Conservation (phyloP, 2,329 filamentous ascomycete species). For the Aspergillus sp. region DNA sequence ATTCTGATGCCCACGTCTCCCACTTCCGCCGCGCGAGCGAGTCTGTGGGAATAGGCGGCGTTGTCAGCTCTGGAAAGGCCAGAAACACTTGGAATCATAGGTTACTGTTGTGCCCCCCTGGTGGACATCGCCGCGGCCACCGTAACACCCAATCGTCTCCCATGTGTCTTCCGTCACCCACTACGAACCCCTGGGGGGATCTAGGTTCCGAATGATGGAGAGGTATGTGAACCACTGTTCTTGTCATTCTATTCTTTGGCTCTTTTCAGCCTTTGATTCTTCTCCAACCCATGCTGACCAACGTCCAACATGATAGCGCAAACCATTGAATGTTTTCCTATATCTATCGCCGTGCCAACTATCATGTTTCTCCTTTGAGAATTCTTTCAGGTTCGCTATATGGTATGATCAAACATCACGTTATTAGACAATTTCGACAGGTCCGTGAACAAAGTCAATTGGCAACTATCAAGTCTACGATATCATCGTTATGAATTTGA, state of each 20-base stretch:
- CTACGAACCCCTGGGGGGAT: background rate
- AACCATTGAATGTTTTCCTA: background rate
- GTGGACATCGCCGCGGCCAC: slow-evolving; percentile 13
- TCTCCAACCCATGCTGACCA: background rate
- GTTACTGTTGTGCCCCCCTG: slow-evolving; percentile 12
- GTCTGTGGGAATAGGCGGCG: background rate
- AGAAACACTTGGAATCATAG: slow-evolving; percentile 15
- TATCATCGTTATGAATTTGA: slow-evolving; percentile 9
- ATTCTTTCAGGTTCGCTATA: background rate
- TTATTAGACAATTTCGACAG: background rate
- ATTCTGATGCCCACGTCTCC: slow-evolving; percentile 7
- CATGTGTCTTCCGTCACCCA: slow-evolving; percentile 17
- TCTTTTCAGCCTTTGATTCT: background rate
- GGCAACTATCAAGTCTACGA: slow-evolving; percentile 1
- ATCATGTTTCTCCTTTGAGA: background rate
- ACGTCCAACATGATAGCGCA: background rate
- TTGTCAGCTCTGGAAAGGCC: background rate
- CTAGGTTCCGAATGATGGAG: background rate
- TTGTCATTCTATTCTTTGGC: background rate
- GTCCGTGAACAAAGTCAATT: background rate
- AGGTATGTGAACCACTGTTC: background rate
- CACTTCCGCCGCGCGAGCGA: slow-evolving; percentile 18
- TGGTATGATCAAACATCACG: background rate
- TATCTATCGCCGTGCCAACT: background rate
- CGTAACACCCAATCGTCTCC: slow-evolving; percentile 26